Base-by-base conservation (phyloP, 2,329 filamentous ascomycete genomes). In the Parastagonospora avenae region DNA sequence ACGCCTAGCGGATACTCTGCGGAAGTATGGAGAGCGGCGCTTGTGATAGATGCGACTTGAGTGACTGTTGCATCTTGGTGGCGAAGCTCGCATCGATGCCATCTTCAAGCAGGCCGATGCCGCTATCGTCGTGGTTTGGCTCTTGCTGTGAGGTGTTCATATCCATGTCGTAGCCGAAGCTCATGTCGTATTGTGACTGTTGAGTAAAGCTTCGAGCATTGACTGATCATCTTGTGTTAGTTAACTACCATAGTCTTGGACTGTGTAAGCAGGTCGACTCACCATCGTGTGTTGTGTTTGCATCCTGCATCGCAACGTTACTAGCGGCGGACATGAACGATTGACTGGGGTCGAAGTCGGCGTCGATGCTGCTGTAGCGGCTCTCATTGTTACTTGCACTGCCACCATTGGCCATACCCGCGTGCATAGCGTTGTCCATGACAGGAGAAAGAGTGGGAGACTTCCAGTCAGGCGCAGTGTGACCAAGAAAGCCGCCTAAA, bases 401-500 rank as follows among this genome's bases (percentile, higher is more conserved):
- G n/a, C 66, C 69, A 4, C 63, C 68, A 38, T 71, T 72, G 38
- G 60, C 60, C 53, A 71, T 62, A 19, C 60, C 63, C 14, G 59
- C 60, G 29, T 66, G 67, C 40, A 71, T 60, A 16, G 64, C 56
- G 11, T 64, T 68, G 7, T 65, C 69, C 39, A 72, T 49, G 2
- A 71, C 56, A 6, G 66, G 68, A 2, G 70, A 70, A 30, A 62
- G 65, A 9, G 62, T 56, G 4, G 64, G 50, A 1, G 61, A 54
- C 15, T 59, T 63, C 53, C 60, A 63, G 32, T 63, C 62, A 7
- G 65, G 76, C 2, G 74, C 63, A n/a, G 48, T 57, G 36, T 80
- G 79, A 29, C 80, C 80, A 78, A 97, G 86, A 68, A 97, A 97
- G 0, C 93, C 93, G 43, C 92, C 93, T 63, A 92, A 87, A 65